phyloP scores from a whole-genome alignment of 1,284 basidiomycete species.

The Marasmius sp. region DNA sequence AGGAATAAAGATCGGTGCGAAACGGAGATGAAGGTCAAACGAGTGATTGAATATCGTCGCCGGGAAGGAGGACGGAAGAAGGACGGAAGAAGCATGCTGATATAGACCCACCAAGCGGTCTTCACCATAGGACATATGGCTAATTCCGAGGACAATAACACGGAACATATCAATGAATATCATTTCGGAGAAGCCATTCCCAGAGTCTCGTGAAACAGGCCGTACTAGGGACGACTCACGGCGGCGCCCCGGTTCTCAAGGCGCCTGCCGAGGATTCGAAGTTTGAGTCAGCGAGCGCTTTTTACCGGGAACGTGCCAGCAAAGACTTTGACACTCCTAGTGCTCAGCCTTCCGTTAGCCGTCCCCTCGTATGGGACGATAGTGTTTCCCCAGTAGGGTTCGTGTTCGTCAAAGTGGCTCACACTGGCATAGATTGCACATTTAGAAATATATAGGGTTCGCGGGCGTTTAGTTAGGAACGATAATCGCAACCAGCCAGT shows the following conservation, averaged over 20 bases:
- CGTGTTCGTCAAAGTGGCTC: constrained; percentile 5
- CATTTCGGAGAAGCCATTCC: neutral
- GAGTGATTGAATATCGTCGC: no score
- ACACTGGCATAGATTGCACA: constrained; percentile 12
- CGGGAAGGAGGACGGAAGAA: no score
- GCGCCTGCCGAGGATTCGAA: neutral
- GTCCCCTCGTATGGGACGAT: neutral
- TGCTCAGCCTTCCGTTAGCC: neutral
- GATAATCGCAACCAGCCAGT: neutral
- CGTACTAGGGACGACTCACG: constrained; percentile 39
- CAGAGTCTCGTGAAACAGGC: constrained; percentile 9
- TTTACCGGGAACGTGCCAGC: neutral
- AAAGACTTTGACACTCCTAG: constrained; percentile 11
- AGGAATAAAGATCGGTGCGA: neutral
- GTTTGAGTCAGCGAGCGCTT: neutral
- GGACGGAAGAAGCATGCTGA: no score
- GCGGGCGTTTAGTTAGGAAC: neutral
- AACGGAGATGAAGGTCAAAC: constrained; percentile 14
- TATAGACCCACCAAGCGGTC: constrained; percentile 59
- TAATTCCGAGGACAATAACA: constrained; percentile 53
- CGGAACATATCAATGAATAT: constrained; percentile 1
- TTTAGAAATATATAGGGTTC: neutral
- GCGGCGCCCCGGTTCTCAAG: constrained; percentile 71
- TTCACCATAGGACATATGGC: constrained; percentile 91
- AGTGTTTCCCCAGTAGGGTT: constrained; percentile 8